phyloP scores from a whole-genome alignment of 2,329 filamentous ascomycete genomes.

The Aspergillus neotritici region DNA sequence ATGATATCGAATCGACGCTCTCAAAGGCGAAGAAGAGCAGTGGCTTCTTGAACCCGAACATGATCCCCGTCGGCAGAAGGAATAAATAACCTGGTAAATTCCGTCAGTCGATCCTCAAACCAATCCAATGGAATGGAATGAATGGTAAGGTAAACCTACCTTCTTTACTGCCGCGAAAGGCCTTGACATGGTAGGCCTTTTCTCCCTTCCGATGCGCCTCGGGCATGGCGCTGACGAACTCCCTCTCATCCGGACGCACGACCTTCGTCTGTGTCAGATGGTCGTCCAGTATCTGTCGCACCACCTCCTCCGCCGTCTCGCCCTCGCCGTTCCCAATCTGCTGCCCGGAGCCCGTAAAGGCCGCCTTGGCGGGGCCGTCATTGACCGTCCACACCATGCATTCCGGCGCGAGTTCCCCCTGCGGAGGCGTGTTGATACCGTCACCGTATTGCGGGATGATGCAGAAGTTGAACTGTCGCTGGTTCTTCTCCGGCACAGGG shows the following conservation, averaged over 20 bases:
- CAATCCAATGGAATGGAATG: neutral
- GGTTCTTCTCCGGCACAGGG: slow-evolving; percentile 59
- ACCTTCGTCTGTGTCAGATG: slow-evolving; percentile 45
- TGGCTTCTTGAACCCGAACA: slow-evolving; percentile 63
- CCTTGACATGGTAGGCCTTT: slow-evolving; percentile 60
- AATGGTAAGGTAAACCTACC: slow-evolving; percentile 35
- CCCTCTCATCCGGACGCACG: slow-evolving; percentile 49
- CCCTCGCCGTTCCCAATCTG: slow-evolving; percentile 40
- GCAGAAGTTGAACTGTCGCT: slow-evolving; percentile 59
- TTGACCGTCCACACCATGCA: slow-evolving; percentile 57
- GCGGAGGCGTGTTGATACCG: slow-evolving; percentile 43
- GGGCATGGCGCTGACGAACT: slow-evolving; percentile 56
- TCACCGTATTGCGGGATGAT: slow-evolving; percentile 51
- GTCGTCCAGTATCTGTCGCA: slow-evolving; percentile 45
- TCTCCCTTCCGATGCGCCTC: slow-evolving; percentile 59
- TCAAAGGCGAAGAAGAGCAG: slow-evolving; percentile 58
- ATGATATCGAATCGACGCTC: slow-evolving; percentile 54
- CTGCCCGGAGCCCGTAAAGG: slow-evolving; percentile 39
- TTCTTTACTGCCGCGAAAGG: slow-evolving; percentile 60
- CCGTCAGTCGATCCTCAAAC: no score
- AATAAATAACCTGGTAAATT: slow-evolving; percentile 53
- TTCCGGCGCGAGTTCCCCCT: slow-evolving; percentile 43
- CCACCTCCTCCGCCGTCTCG: slow-evolving; percentile 43
- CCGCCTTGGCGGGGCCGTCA: slow-evolving; percentile 47
- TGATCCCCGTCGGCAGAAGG: slow-evolving; percentile 55